Conservation (phyloP, 345 rosid genomes). For the Nephelium lappaceum region DNA sequence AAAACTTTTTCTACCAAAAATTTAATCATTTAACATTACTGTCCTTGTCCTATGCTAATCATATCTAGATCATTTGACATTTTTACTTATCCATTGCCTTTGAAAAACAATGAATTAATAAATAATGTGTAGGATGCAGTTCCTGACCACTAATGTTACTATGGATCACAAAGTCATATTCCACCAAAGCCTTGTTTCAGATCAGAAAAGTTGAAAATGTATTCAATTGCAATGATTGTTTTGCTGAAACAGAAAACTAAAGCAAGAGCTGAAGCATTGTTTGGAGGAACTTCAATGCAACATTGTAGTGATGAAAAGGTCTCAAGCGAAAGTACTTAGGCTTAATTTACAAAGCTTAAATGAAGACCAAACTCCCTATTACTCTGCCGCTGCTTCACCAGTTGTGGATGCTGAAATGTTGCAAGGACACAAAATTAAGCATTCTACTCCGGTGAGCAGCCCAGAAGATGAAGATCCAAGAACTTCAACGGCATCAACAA, state of each 20-base stretch:
- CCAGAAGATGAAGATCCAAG: conserved; percentile 63
- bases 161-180: background rate
- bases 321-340: conserved; percentile 66
- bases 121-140: background rate
- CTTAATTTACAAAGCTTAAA: conserved; percentile 53
- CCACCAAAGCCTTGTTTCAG: background rate
- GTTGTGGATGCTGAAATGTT: conserved; percentile 29
- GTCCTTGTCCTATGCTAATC: background rate
- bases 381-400: conserved; percentile 61
- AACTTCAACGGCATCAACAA: conserved; percentile 46
- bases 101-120: background rate
- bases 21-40: background rate
- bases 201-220: background rate
- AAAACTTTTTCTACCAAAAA: background rate
- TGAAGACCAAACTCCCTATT: conserved; percentile 60
- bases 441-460: conserved; percentile 71
- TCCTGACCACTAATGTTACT: conserved; percentile 2
- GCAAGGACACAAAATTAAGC: conserved; percentile 44
- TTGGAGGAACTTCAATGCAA: conserved; percentile 71
- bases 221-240: conserved; percentile 9
- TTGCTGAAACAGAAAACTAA: conserved; percentile 57
- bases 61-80: background rate
- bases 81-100: too few species aligned
- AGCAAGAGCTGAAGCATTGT: conserved; percentile 66
- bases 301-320: conserved; percentile 60